Evolutionary conservation across 495 filamentous ascomycete species (phyloP).

Genomic region (Podospora pseudocomata): DNA sequence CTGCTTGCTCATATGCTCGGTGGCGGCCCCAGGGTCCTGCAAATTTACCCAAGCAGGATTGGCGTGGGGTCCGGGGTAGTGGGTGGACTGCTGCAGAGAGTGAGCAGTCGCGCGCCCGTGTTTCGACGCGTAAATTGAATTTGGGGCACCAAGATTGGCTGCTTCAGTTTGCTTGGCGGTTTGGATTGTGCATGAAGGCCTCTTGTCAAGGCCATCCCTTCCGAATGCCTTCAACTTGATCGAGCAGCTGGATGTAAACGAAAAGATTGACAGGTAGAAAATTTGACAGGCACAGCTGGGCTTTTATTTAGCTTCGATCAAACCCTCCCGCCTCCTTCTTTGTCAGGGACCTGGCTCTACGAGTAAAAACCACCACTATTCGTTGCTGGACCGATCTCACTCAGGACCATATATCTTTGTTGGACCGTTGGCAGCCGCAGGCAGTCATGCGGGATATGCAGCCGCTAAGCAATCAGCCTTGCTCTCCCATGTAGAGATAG

Average conservation of each 20-base stretch:
- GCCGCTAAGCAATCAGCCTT: neutral
- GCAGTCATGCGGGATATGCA: neutral
- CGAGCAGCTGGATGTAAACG: neutral
- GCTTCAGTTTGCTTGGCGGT: neutral
- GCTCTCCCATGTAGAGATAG: neutral
- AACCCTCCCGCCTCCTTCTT: neutral
- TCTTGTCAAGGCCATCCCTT: neutral
- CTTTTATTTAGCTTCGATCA: neutral
- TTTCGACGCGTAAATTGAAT: slow-evolving; percentile 29
- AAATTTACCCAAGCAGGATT: neutral
- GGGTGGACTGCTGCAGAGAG: neutral
- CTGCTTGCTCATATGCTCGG: neutral
- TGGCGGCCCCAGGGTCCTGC: neutral
- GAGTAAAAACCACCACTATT: neutral
- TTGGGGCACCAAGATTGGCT: slow-evolving; percentile 15
- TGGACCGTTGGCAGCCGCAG: neutral
- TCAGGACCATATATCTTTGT: neutral
- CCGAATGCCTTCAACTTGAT: neutral
- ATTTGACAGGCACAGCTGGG: neutral
- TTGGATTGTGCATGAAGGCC: neutral
- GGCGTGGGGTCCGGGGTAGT: neutral
- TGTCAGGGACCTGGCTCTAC: neutral
- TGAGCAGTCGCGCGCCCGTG: slow-evolving; percentile 22
- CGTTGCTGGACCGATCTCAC: neutral
- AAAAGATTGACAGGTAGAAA: neutral